These are phyloP conservation scores for Ophiostoma sp. DNA, from an alignment of 2,329 filamentous ascomycete genomes.

Conservation along the genomic window DNA sequence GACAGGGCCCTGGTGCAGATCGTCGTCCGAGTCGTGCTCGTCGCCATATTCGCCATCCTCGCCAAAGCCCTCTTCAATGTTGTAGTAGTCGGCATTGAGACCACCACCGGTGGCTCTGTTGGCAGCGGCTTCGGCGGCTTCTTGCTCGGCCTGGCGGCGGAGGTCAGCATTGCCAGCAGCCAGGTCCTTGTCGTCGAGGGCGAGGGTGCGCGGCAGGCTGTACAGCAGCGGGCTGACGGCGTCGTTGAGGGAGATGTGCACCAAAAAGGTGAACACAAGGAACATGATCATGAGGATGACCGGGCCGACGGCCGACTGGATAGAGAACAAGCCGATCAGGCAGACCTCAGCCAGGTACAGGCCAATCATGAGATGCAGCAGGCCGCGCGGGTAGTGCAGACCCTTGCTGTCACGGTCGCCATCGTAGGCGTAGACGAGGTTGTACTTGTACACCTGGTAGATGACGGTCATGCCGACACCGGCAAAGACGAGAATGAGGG, in stretches of 20 bases:
- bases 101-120: constrained; percentile 26
- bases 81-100: constrained; percentile 37
- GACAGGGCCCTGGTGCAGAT: constrained; percentile 30
- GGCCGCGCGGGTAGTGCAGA: constrained; percentile 79
- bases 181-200: constrained; percentile 40
- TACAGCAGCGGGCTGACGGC: constrained; percentile 71
- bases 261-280: constrained; percentile 73
- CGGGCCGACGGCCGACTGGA: constrained; percentile 67
- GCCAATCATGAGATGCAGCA: constrained; percentile 82
- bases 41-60: constrained; percentile 37
- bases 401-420: constrained; percentile 83
- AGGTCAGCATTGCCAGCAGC: constrained; percentile 29
- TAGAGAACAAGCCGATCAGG: constrained; percentile 77
- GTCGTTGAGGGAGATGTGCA: constrained; percentile 69
- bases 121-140: neutral
- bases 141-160: constrained; percentile 21
- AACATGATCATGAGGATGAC: constrained; percentile 74
- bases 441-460: constrained; percentile 85
- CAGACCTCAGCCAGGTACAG: constrained; percentile 79
- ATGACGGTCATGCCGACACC: constrained; percentile 74
- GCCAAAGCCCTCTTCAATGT: constrained; percentile 33
- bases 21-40: constrained; percentile 43
- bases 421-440: constrained; percentile 78
- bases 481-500: constrained; percentile 78
- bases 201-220: constrained; percentile 68